These are phyloP conservation scores for Madurella fahalii DNA, from an alignment of 2,329 filamentous ascomycete species.

Conservation along the genomic window DNA sequence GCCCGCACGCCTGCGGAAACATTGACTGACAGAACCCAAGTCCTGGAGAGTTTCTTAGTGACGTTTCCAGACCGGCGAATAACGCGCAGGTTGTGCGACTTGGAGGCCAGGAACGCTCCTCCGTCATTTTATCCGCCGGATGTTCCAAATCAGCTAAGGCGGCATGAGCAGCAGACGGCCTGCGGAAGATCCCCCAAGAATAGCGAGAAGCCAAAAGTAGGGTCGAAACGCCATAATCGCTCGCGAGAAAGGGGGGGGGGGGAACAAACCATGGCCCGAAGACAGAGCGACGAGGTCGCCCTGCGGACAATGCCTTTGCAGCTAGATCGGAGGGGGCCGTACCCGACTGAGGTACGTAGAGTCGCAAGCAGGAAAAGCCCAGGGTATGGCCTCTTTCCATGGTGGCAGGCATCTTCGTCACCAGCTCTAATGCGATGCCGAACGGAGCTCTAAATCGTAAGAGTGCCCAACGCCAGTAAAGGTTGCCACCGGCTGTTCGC, in stretches of 20 bases:
- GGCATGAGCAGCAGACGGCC: constrained; percentile 1
- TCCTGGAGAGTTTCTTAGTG: not conserved
- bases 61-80: not conserved
- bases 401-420: not conserved
- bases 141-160: constrained; percentile 9
- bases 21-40: constrained; percentile 3
- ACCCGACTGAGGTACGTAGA: too few relatives aligned
- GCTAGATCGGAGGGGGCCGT: too few relatives aligned
- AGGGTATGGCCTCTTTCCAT: not conserved
- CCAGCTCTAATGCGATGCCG: not conserved
- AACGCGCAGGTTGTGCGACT: not conserved
- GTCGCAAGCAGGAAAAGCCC: too few relatives aligned
- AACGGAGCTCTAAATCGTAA: not conserved
- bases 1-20: too few relatives aligned
- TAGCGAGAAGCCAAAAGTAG: constrained; percentile 7
- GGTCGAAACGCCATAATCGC: too few relatives aligned
- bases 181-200: constrained; percentile 10
- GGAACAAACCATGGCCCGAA: too few relatives aligned
- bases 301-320: too few relatives aligned
- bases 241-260: too few relatives aligned
- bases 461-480: not conserved
- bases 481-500: not conserved
- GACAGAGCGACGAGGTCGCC: too few relatives aligned
- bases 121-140: constrained; percentile 19
- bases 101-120: not conserved